Conservation (phyloP, 371 early-diverging fungal genomes). For the Apophysomyces trapeziformis region DNA sequence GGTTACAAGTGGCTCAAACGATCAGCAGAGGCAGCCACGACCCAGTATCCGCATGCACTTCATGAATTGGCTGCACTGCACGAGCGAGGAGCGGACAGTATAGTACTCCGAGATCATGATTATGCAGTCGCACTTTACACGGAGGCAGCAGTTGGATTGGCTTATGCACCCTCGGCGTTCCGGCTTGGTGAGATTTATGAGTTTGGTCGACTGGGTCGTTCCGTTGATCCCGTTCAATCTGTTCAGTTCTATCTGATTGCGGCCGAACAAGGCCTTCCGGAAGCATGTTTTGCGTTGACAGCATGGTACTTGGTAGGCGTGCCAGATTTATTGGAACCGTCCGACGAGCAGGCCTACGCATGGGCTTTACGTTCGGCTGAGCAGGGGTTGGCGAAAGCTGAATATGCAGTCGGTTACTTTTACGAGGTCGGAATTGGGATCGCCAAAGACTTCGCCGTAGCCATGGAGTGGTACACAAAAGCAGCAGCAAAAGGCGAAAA, state of each 20-base stretch:
- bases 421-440: constrained; percentile 88
- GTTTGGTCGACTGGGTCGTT: constrained; percentile 66
- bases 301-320: constrained; percentile 96
- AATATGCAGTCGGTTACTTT: constrained; percentile 94
- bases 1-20: constrained; percentile 84
- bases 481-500: constrained; percentile 53
- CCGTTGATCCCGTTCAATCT: constrained; percentile 71
- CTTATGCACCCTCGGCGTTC: constrained; percentile 71
- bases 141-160: constrained; percentile 59
- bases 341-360: constrained; percentile 88
- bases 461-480: constrained; percentile 73
- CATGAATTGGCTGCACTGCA: constrained; percentile 80
- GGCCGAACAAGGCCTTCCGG: constrained; percentile 87
- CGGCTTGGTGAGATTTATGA: constrained; percentile 89
- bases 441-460: constrained; percentile 66
- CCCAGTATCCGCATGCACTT: constrained; percentile 79
- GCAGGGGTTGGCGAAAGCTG: constrained; percentile 84
- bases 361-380: constrained; percentile 85
- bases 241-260: constrained; percentile 83
- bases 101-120: constrained; percentile 69
- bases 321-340: constrained; percentile 70
- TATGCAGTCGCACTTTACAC: constrained; percentile 71
- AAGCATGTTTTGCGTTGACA: constrained; percentile 91
- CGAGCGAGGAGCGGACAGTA: constrained; percentile 71
- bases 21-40: constrained; percentile 74